phyloP scores from a whole-genome alignment of 73 alveolate species.

The Uronychia binucleata region DNA sequence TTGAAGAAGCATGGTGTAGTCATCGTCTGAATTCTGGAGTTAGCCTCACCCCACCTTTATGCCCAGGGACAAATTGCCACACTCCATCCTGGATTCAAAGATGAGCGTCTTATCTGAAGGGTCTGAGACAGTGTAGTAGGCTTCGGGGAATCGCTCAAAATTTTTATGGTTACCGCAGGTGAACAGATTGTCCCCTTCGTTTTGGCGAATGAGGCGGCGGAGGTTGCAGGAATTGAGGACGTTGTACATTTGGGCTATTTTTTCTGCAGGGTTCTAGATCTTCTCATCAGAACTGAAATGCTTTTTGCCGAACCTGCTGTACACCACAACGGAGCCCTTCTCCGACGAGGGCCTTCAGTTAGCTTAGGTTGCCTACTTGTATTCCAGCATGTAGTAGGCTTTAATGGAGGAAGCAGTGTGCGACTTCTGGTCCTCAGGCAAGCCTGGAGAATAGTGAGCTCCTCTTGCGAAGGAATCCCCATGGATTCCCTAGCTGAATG shows the following conservation, averaged over 20 bases:
- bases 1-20: slow-evolving; percentile 79
- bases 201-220: background rate
- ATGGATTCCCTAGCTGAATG: background rate
- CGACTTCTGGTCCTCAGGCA: background rate
- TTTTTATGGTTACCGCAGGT: background rate
- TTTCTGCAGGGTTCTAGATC: background rate
- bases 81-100: slow-evolving; percentile 80
- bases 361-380: background rate
- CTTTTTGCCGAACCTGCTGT: background rate
- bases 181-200: background rate
- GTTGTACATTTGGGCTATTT: background rate
- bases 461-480: background rate
- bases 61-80: slow-evolving; percentile 75
- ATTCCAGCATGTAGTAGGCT: background rate
- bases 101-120: slow-evolving; percentile 46
- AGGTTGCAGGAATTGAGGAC: background rate
- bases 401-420: background rate
- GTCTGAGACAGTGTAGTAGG: slow-evolving; percentile 42
- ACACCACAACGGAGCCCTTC: background rate
- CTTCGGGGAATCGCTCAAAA: background rate
- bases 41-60: slow-evolving; percentile 37
- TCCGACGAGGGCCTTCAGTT: background rate
- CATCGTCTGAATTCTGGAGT: slow-evolving; percentile 53
- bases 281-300: background rate
- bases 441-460: background rate